Conservation (phyloP, 208 protist genomes). For the Leishmania tropica region DNA sequence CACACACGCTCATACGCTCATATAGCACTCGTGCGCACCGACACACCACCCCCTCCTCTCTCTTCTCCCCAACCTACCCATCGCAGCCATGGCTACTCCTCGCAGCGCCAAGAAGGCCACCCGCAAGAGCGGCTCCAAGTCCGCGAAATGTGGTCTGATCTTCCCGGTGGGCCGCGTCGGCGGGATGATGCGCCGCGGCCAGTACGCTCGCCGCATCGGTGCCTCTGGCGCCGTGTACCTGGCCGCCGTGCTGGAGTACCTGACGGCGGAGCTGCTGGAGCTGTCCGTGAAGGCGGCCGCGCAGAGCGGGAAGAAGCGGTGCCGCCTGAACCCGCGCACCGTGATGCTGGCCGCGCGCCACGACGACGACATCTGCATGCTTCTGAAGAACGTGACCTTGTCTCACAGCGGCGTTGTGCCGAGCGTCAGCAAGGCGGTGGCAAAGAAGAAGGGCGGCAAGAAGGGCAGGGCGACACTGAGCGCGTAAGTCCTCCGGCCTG, state of each 20-base stretch:
- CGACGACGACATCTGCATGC: no score
- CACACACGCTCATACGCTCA: background rate
- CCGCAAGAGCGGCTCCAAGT: conserved; percentile 84
- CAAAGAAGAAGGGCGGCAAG: no score
- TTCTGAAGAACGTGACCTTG: conserved; percentile 69
- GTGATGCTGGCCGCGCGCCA: no score
- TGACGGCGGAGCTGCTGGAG: conserved; percentile 86
- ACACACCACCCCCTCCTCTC: background rate
- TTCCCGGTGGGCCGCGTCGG: conserved; percentile 99
- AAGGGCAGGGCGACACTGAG: background rate
- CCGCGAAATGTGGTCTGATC: conserved; percentile 96
- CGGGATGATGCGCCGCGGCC: conserved; percentile 94
- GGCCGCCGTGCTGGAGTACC: conserved; percentile 99
- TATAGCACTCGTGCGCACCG: background rate
- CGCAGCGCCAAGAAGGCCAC: conserved; percentile 73
- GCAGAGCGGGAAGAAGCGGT: conserved; percentile 64
- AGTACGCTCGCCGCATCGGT: conserved; percentile 97
- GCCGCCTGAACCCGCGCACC: no score
- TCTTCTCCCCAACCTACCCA: conserved; percentile 18
- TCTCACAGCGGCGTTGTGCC: conserved; percentile 48
- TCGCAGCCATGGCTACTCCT: conserved; percentile 34
- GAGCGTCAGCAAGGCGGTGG: no score
- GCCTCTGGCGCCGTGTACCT: conserved; percentile 98
- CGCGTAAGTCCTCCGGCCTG: conserved; percentile 9
- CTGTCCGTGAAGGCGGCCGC: conserved; percentile 77